phyloP scores from a whole-genome alignment of 495 filamentous ascomycete genomes.

The Cercophora scortea region DNA sequence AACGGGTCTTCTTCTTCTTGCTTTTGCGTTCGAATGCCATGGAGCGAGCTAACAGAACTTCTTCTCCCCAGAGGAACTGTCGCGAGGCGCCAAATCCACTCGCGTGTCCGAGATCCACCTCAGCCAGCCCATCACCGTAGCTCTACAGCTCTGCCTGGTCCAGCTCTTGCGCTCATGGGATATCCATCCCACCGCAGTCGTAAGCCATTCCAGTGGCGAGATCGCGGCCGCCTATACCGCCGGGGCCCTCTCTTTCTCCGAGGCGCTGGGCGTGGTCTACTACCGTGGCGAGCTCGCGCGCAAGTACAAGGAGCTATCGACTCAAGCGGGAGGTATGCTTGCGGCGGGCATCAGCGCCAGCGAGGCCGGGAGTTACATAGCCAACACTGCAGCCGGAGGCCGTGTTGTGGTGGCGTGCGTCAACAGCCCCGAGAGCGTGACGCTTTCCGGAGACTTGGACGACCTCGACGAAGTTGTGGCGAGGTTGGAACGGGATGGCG shows the following conservation, averaged over 20 bases:
- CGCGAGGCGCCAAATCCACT: background rate
- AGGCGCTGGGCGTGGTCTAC: slow-evolving; percentile 40
- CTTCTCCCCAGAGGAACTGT: background rate
- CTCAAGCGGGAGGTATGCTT: slow-evolving; percentile 30
- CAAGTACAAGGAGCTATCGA: background rate
- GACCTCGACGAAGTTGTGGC: slow-evolving; percentile 26
- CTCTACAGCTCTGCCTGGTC: slow-evolving; percentile 44
- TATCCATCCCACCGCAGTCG: slow-evolving; percentile 36
- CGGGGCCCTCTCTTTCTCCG: slow-evolving; percentile 30
- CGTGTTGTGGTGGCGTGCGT: slow-evolving; percentile 32
- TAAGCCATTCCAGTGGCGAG: slow-evolving; percentile 57
- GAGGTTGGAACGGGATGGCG: slow-evolving; percentile 14
- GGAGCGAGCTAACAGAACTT: background rate
- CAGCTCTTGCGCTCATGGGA: slow-evolving; percentile 39
- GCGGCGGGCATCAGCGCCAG: slow-evolving; percentile 1
- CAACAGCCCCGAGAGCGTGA: slow-evolving; percentile 40
- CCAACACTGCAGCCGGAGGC: background rate
- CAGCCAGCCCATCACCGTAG: slow-evolving; percentile 36
- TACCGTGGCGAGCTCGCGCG: slow-evolving; percentile 23
- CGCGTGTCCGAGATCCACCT: background rate
- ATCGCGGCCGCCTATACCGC: slow-evolving; percentile 40
- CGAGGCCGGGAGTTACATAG: background rate
- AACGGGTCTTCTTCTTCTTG: slow-evolving; percentile 11
- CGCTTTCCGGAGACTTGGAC: slow-evolving; percentile 32
- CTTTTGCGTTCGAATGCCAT: background rate